Evolutionary conservation across 2,329 filamentous ascomycete genomes (phyloP), one percentile per base, ranked within the genome.

Genomic region (Fusarium hainanense): DNA sequence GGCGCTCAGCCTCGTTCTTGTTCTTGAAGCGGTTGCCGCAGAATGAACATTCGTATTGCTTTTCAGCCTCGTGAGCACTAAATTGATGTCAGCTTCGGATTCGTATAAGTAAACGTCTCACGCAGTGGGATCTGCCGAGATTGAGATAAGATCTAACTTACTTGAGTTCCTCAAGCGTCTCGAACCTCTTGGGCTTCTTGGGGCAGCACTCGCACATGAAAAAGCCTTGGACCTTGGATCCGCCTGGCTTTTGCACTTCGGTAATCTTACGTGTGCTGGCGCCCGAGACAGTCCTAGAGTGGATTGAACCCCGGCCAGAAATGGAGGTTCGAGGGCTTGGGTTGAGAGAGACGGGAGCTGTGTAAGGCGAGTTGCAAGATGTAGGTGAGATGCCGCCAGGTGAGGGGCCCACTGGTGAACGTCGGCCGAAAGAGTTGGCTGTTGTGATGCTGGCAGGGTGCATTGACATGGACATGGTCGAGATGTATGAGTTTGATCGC

Each of bases 11-110:
- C 82, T 98, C 96, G 75, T 98, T 98, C 82, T 98, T 98, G 83
- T 98, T 98, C 82, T 98, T 98, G 85, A 98, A 98, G 13, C 95
- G 90, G 78, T 98, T 98, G 43, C 92, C 92, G 79, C 95, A 98
- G 78, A 93, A 98, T 28, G 89, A 87, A 80, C 95, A 98, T 68
- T 93, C 93, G 79, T 98, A 98, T 80, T 98, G 95, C 80, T 98
- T 98, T 80, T 98, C 96, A 77, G 93, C 90, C 80, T 96, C 93
- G 79, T 98, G 95, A 46, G 90, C 84, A 69, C 95, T 98, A 76
- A 20, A 54, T 49, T 51, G 44, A 61, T 37, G 68, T 78, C 69
- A 77, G 76, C 76, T 55, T 42, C 28, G n/a, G 37, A 16, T 59
- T 28, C 43, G 32, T 13, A 21, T 10, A 69, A 40, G 20, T 50